Evolutionary conservation across 345 rosid genomes (phyloP).

Genomic region (Populus davidiana): DNA sequence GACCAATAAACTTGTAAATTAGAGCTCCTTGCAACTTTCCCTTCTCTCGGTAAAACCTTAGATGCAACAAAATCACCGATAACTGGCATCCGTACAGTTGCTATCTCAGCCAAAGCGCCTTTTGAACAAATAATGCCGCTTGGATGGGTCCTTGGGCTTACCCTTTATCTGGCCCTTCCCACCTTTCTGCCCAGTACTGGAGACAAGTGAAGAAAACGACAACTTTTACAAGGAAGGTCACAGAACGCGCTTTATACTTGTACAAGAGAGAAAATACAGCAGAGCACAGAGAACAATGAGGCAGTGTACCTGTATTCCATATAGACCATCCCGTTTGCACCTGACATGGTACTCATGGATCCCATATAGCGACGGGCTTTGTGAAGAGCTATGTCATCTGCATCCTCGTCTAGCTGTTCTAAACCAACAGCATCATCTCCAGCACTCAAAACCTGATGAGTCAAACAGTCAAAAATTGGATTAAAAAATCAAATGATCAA

Average conservation of each 20-base stretch:
- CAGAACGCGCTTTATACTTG: too few relatives aligned
- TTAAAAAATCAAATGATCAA: neutral
- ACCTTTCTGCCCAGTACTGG: conserved; percentile 51
- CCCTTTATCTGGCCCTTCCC: conserved; percentile 45
- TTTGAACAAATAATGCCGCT: conserved; percentile 71
- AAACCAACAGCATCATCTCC: conserved; percentile 82
- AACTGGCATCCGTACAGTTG: neutral
- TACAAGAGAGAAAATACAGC: too few relatives aligned
- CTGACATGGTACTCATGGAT: conserved; percentile 85
- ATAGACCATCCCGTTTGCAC: conserved; percentile 83
- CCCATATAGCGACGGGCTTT: conserved; percentile 61
- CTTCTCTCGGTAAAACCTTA: neutral
- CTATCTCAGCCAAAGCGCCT: conserved; percentile 49
- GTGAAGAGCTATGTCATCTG: conserved; percentile 76
- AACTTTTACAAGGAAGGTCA: too few relatives aligned
- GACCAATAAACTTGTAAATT: too few relatives aligned
- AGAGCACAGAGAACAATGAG: neutral
- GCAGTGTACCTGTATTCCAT: conserved; percentile 71
- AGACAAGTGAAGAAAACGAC: neutral
- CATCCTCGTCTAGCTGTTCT: conserved; percentile 87
- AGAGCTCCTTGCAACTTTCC: neutral
- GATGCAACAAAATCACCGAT: neutral
- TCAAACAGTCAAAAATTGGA: conserved; percentile 14
- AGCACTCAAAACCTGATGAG: conserved; percentile 64
- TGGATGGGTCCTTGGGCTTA: conserved; percentile 81